These are phyloP conservation scores for Leishmania tropica DNA, from an alignment of 208 protist genomes.

Conservation along the genomic window DNA sequence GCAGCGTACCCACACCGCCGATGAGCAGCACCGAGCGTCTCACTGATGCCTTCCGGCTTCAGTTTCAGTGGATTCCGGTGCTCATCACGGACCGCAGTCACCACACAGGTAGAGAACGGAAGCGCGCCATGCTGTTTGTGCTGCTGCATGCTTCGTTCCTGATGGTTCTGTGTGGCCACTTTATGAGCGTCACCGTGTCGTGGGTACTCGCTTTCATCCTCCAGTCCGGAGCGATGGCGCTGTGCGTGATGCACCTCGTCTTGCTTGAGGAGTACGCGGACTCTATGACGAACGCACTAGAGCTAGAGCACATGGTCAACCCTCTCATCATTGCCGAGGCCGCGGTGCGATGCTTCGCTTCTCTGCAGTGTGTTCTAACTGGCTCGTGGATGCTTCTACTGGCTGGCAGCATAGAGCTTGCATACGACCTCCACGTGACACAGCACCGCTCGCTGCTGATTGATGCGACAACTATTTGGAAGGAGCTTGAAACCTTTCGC, in stretches of 20 bases:
- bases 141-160: constrained; percentile 60
- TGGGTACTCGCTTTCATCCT: constrained; percentile 60
- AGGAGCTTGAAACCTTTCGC: constrained; percentile 39
- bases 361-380: constrained; percentile 46
- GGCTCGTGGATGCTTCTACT: constrained; percentile 39
- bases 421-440: constrained; percentile 55
- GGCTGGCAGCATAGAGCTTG: constrained; percentile 47
- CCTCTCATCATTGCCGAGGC: constrained; percentile 55
- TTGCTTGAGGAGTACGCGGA: constrained; percentile 59
- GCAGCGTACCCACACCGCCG: too few relatives aligned
- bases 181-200: constrained; percentile 35
- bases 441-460: constrained; percentile 49
- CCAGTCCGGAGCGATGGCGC: constrained; percentile 43
- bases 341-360: constrained; percentile 55
- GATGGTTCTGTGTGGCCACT: constrained; percentile 45
- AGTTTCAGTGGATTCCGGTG: constrained; percentile 72
- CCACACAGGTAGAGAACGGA: constrained; percentile 37
- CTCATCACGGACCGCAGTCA: constrained; percentile 47
- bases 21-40: constrained; percentile 19
- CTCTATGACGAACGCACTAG: constrained; percentile 54
- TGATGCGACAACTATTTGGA: constrained; percentile 74
- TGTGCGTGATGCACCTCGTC: constrained; percentile 45
- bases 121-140: constrained; percentile 49
- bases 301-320: constrained; percentile 61
- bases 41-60: constrained; percentile 51